A percentile compares a stretch with the other conserved stretches of the same genome.
Conservation (phyloP, 208 protist species). For the Trypanosoma platydactyli region DNA sequence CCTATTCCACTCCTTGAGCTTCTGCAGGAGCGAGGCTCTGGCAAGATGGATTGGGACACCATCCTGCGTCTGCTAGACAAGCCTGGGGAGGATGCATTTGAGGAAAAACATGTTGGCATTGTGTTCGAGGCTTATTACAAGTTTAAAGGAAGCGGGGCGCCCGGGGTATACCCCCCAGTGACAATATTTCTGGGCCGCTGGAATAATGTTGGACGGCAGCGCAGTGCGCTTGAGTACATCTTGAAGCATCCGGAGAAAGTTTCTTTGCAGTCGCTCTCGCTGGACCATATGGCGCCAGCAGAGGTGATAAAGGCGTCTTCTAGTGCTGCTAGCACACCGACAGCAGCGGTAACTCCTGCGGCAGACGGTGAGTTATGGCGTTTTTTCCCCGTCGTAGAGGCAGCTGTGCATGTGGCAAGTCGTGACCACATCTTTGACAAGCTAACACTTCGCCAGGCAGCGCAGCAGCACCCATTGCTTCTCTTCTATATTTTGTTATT, state of each 20-base stretch:
- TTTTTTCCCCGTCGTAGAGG: conserved; percentile 75
- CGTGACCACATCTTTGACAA: conserved; percentile 77
- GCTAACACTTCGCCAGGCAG: conserved; percentile 61
- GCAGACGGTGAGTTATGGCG: conserved; percentile 78
- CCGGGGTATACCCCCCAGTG: conserved; percentile 66
- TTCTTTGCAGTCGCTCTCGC: conserved; percentile 54
- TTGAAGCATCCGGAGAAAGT: conserved; percentile 81
- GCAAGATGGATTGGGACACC: conserved; percentile 70
- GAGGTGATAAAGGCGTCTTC: conserved; percentile 43
- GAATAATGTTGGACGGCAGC: conserved; percentile 73
- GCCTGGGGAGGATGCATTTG: conserved; percentile 55
- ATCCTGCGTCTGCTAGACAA: conserved; percentile 81
- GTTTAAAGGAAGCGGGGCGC: conserved; percentile 52
- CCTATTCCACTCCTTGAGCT: conserved; percentile 76
- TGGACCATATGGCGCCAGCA: conserved; percentile 43
- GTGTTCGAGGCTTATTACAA: conserved; percentile 87
- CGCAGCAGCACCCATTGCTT: conserved; percentile 67
- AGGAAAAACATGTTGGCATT: conserved; percentile 75
- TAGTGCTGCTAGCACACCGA: conserved; percentile 9
- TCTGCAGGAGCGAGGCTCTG: conserved; percentile 39
- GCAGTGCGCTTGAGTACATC: conserved; percentile 78
- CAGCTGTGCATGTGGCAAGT: conserved; percentile 80
- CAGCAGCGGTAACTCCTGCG: conserved; percentile 19
- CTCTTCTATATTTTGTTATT: conserved; percentile 76
- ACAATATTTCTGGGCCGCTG: conserved; percentile 81